Base-by-base conservation (phyloP, 1,284 basidiomycete genomes). In the Apiotrichum domesticum region DNA sequence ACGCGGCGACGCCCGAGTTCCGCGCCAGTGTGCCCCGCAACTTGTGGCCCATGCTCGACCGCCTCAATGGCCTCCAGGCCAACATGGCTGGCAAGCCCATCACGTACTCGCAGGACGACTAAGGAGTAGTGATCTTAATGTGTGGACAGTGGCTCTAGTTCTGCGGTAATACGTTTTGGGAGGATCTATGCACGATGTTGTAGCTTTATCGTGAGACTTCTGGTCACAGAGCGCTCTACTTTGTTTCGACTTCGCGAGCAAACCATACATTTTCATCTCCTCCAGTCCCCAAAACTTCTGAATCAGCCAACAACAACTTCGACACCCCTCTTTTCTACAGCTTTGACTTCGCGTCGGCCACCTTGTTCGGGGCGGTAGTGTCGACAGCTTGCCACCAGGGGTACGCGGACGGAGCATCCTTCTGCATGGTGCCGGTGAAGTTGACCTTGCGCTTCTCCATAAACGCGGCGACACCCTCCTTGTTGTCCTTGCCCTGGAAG, bases 11-110 rank as follows among this genome's bases (percentile, higher is more conserved):
- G 39, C 75, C 78, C 0, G 50, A 61, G 7, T 90, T 90, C 70
- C 72, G 76, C 33, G 69, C 79, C 13, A 78, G 75, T 4, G 70
- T 90, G 46, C 77, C 81, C 34, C 77, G 74, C 35, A 80, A 81
- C 14, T 64, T 77, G 3, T 77, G 75, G 66, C 77, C 66, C 39
- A 87, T 89, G 87, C 78, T 86, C 61, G 79, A 81, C 39, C 80
- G 82, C 42, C 74, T 90, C 55, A 63, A 87, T 35, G 68, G 72
- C 49, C 81, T 88, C 79, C 83, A 86, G 66, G 69, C 78, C 46
- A 71, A 76, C 29, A 76, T 79, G 13, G 69, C 69, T 2, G 79
- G 77, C 3, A 63, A 66, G 51, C 72, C 80, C 35, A 72, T 83
- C 3, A 81, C 76, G 4, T 87, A 84, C 70, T 87, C 85, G 4